Evolutionary conservation across 1,284 basidiomycete genomes (phyloP).

Genomic region (Marasmius tenuissimus): DNA sequence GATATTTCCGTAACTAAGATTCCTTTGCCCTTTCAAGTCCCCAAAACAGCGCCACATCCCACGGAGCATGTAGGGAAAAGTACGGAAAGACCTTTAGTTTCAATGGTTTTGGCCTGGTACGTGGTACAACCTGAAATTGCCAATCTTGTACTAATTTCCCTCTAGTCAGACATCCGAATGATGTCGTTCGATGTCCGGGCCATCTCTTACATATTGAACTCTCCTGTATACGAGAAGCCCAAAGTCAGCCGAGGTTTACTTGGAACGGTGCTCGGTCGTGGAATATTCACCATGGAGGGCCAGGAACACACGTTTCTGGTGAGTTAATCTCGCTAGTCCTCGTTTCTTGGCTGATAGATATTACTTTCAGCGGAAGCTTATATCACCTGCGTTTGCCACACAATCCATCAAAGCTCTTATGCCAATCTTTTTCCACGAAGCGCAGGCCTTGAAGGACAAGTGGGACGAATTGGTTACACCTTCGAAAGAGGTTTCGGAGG

Average conservation of each 20-base stretch:
- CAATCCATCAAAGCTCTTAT: constrained; percentile 40
- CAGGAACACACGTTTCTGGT: constrained; percentile 43
- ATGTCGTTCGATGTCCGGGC: constrained; percentile 52
- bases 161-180: constrained; percentile 52
- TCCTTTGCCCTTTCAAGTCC: constrained; percentile 26
- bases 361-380: constrained; percentile 38
- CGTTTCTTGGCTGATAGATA: background rate
- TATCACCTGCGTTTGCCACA: constrained; percentile 47
- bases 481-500: constrained; percentile 9
- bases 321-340: background rate
- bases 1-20: background rate
- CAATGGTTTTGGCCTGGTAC: constrained; percentile 49
- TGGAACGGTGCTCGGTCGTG: constrained; percentile 47
- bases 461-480: constrained; percentile 36
- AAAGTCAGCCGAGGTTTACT: constrained; percentile 52
- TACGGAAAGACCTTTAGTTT: constrained; percentile 51
- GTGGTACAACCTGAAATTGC: constrained; percentile 4
- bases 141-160: background rate
- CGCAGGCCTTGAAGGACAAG: constrained; percentile 42
- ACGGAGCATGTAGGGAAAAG: constrained; percentile 41
- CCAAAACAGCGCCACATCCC: constrained; percentile 33
- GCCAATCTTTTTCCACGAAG: constrained; percentile 47
- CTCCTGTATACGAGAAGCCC: constrained; percentile 51
- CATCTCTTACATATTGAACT: constrained; percentile 48
- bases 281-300: constrained; percentile 53